Evolutionary conservation across 495 filamentous ascomycete genomes (phyloP).

Genomic region (Aspergillus olivimuriae): DNA sequence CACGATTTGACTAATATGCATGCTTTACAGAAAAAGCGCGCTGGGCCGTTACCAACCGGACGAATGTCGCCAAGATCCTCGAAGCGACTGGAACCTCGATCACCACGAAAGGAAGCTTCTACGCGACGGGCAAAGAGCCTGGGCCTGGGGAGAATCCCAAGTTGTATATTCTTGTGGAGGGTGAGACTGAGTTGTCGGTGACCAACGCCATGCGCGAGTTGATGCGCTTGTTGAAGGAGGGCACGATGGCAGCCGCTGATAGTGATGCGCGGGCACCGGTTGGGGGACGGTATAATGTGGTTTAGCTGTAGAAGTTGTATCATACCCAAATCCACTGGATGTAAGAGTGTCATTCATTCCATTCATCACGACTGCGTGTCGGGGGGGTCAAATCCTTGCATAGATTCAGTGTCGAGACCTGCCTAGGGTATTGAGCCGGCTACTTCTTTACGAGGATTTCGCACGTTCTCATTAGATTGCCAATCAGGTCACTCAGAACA

Average conservation of each 20-base stretch:
- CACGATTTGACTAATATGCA: slow-evolving; percentile 23
- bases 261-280: slow-evolving; percentile 72
- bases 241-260: slow-evolving; percentile 84
- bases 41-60: slow-evolving; percentile 98
- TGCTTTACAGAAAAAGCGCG: slow-evolving; percentile 72
- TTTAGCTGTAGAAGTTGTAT: slow-evolving; percentile 42
- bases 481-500: too few species aligned
- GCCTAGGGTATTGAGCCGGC: too few species aligned
- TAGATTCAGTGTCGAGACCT: too few species aligned
- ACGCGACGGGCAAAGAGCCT: slow-evolving; percentile 73
- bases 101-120: slow-evolving; percentile 93
- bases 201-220: slow-evolving; percentile 88
- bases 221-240: slow-evolving; percentile 81
- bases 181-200: slow-evolving; percentile 90
- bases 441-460: too few species aligned
- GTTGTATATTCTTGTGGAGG: slow-evolving; percentile 94
- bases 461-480: too few species aligned
- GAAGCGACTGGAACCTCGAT: slow-evolving; percentile 93
- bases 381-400: too few species aligned
- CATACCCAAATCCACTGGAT: slow-evolving; percentile 4
- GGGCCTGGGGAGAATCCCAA: slow-evolving; percentile 71
- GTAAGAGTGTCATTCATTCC: too few species aligned
- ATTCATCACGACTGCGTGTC: too few species aligned
- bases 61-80: slow-evolving; percentile 97
- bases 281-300: slow-evolving; percentile 85